Percentiles rank a stretch among this genome's conserved stretches.
Evolutionary conservation across 495 filamentous ascomycete genomes (phyloP).

Genomic region (Glarea lozoyensis): DNA sequence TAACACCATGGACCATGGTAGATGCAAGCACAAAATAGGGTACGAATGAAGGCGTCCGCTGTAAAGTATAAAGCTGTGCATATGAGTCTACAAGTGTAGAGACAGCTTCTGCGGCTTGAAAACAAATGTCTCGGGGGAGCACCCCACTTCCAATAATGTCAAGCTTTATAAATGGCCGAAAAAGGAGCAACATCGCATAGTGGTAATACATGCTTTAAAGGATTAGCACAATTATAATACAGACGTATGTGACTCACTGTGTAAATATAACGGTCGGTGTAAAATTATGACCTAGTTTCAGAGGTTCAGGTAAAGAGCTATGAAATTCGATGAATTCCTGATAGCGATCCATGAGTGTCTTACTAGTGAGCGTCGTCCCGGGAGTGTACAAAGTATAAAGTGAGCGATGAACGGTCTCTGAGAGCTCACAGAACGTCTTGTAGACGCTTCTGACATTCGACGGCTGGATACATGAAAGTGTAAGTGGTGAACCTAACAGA

Average conservation of each 20-base stretch:
- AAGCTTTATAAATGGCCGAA: conserved; percentile 56
- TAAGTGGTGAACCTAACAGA: conserved; percentile 29
- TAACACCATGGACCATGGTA: conserved; percentile 45
- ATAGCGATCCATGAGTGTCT: conserved; percentile 45
- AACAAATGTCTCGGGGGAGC: conserved; percentile 54
- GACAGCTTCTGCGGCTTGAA: conserved; percentile 52
- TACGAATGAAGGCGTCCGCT: conserved; percentile 46
- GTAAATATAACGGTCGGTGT: conserved; percentile 53
- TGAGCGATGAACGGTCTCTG: conserved; percentile 57
- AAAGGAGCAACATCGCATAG: conserved; percentile 52
- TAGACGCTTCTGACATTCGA: conserved; percentile 49
- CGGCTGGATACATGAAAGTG: conserved; percentile 40
- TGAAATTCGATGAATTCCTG: conserved; percentile 55
- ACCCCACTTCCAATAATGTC: conserved; percentile 46
- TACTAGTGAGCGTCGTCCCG: conserved; percentile 45
- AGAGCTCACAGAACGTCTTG: conserved; percentile 54
- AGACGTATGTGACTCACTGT: conserved; percentile 40
- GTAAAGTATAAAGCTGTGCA: conserved; percentile 48
- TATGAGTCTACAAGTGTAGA: conserved; percentile 47
- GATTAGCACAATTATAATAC: conserved; percentile 1
- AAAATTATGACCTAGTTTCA: conserved; percentile 47
- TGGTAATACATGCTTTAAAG: conserved; percentile 57
- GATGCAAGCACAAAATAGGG: conserved; percentile 52
- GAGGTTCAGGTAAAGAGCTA: conserved; percentile 46
- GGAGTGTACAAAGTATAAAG: conserved; percentile 57